These are phyloP conservation scores for Amphibolis antarctica DNA, from an alignment of 106 monocot species.

Conservation along the genomic window DNA sequence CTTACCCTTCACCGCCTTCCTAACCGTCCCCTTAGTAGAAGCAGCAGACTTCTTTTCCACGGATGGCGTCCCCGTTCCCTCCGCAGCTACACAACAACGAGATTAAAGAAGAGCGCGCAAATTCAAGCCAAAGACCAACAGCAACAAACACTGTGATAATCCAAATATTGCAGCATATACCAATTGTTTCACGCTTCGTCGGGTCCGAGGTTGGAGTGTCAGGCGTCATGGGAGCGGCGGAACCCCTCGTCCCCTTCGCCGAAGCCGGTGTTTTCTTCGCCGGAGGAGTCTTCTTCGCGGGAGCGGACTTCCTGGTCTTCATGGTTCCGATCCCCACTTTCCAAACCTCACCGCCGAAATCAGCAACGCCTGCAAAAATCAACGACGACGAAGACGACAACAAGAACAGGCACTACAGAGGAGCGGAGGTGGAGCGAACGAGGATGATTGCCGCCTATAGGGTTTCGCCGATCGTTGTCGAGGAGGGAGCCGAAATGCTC, in stretches of 20 bases:
- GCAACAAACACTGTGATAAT: no score
- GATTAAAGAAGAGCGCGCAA: background rate
- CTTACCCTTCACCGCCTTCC: conserved; percentile 19
- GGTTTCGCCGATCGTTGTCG: no score
- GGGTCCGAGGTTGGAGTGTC: no score
- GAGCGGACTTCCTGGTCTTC: background rate
- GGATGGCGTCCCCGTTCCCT: background rate
- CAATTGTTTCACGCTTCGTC: no score
- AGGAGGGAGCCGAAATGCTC: no score
- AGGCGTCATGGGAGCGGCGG: background rate
- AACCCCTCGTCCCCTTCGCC: background rate
- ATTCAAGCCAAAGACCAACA: no score
- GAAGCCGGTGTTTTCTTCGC: no score
- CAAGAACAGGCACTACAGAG: background rate
- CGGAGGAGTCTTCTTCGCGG: conserved; percentile 3
- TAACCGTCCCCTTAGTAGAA: background rate
- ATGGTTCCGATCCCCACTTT: background rate
- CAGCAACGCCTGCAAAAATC: no score
- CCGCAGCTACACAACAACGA: conserved; percentile 1
- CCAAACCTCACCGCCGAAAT: background rate
- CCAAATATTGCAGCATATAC: no score
- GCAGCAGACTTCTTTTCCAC: conserved; percentile 8
- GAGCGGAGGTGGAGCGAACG: background rate
- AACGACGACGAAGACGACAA: no score
- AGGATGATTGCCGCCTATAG: no score